Percentiles rank a stretch among this genome's conserved stretches.
Conservation (phyloP, 2,329 filamentous ascomycete genomes). For the Hypoxylon sp. region DNA sequence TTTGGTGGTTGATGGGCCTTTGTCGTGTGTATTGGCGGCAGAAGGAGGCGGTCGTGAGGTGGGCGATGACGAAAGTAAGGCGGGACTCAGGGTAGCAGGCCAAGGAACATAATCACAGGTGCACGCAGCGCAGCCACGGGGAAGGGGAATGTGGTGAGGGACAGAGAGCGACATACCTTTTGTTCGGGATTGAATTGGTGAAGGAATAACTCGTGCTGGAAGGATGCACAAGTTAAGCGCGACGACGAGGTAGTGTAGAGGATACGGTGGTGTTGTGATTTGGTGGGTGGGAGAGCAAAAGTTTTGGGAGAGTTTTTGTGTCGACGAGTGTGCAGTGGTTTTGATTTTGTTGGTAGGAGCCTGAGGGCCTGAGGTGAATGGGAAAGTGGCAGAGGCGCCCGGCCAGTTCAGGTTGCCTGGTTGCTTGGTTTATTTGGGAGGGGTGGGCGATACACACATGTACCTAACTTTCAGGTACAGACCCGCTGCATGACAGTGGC, state of each 20-base stretch:
- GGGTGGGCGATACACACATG: constrained; percentile 8
- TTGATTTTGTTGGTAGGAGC: constrained; percentile 38
- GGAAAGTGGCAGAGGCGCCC: constrained; percentile 25
- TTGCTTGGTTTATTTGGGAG: constrained; percentile 15
- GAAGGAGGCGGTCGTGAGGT: constrained; percentile 46
- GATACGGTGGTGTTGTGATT: constrained; percentile 44
- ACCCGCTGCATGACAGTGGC: not conserved
- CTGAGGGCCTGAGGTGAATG: constrained; percentile 24
- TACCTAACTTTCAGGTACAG: constrained; percentile 1
- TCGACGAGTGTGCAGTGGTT: constrained; percentile 34
- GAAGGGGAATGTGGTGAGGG: constrained; percentile 5
- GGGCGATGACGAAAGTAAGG: constrained; percentile 51
- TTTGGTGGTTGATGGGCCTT: constrained; percentile 39
- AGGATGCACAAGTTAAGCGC: constrained; percentile 46
- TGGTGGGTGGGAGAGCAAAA: constrained; percentile 41
- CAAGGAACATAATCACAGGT: constrained; percentile 43
- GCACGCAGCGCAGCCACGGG: constrained; percentile 16
- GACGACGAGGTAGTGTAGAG: constrained; percentile 37
- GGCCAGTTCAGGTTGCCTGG: constrained; percentile 10
- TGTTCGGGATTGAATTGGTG: constrained; percentile 32
- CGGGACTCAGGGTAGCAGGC: constrained; percentile 48
- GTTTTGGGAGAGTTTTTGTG: constrained; percentile 45
- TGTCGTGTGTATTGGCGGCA: constrained; percentile 36
- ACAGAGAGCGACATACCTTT: constrained; percentile 37
- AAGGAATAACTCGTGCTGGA: constrained; percentile 43